phyloP scores from a whole-genome alignment of 129 eudicot species.

The Artemisia tridentata region DNA sequence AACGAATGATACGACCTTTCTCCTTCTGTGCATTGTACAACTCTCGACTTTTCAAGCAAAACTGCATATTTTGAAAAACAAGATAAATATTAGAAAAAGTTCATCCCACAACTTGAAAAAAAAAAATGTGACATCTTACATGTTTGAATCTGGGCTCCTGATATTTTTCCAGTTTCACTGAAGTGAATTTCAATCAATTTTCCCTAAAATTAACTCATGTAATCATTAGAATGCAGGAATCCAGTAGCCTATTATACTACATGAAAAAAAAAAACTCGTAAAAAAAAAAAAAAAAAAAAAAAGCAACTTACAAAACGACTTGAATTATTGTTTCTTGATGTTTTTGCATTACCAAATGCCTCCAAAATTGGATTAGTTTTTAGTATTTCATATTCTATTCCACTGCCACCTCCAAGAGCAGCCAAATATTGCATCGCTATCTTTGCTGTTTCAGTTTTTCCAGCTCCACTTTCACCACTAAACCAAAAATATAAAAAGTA shows the following conservation, averaged over 20 bases:
- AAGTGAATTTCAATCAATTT: slow-evolving; percentile 97
- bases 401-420: slow-evolving; percentile 98
- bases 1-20: slow-evolving; percentile 98
- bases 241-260: slow-evolving; percentile 6
- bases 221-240: slow-evolving; percentile 17
- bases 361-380: slow-evolving; percentile 91
- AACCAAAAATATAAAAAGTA: neutral
- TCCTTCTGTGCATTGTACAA: slow-evolving; percentile 94
- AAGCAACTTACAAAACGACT: slow-evolving; percentile 92
- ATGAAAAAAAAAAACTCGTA: neutral
- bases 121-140: slow-evolving; percentile 50
- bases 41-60: slow-evolving; percentile 98
- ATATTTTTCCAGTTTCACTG: slow-evolving; percentile 95
- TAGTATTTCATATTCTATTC: slow-evolving; percentile 85
- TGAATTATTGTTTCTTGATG: slow-evolving; percentile 85
- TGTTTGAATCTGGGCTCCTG: slow-evolving; percentile 96
- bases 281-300: slow-evolving; percentile 3
- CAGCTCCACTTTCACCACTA: slow-evolving; percentile 99
- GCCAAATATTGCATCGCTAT: slow-evolving; percentile 99
- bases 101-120: neutral
- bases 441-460: slow-evolving; percentile 97
- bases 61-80: slow-evolving; percentile 36
- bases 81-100: slow-evolving; percentile 2
- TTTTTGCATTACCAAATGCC: slow-evolving; percentile 98
- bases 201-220: slow-evolving; percentile 49